Conservation (phyloP, 345 rosid species). For the Durio zibethinus region DNA sequence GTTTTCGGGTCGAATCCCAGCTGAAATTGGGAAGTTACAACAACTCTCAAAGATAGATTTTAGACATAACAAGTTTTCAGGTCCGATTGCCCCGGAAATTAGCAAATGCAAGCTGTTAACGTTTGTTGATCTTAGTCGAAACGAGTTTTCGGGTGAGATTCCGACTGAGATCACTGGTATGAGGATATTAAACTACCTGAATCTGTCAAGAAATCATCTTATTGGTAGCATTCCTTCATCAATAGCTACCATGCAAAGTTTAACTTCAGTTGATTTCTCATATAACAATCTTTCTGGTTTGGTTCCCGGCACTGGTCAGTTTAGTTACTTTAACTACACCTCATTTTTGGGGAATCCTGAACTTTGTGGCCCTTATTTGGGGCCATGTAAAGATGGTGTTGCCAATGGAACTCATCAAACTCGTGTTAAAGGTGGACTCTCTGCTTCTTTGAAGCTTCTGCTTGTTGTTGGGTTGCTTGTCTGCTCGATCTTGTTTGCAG, state of each 20-base stretch:
- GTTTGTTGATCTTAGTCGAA: constrained; percentile 76
- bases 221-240: constrained; percentile 69
- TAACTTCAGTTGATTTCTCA: constrained; percentile 88
- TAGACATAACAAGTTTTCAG: constrained; percentile 69
- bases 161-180: constrained; percentile 73
- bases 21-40: constrained; percentile 69
- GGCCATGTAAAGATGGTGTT: constrained; percentile 64
- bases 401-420: constrained; percentile 47
- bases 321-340: constrained; percentile 88
- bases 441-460: constrained; percentile 77
- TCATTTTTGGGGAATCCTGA: constrained; percentile 75
- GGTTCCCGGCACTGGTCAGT: constrained; percentile 85
- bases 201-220: constrained; percentile 74
- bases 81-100: constrained; percentile 56
- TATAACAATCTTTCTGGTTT: constrained; percentile 88
- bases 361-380: constrained; percentile 84
- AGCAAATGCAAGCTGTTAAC: constrained; percentile 80
- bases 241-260: constrained; percentile 79
- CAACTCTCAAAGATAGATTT: constrained; percentile 83
- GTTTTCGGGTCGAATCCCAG: constrained; percentile 69
- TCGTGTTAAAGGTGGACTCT: constrained; percentile 59
- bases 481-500: constrained; percentile 78
- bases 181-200: constrained; percentile 83
- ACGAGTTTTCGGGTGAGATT: constrained; percentile 72
- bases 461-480: constrained; percentile 78